Conservation (phyloP, 495 filamentous ascomycete species). For the Lindgomyces ingoldianus region DNA sequence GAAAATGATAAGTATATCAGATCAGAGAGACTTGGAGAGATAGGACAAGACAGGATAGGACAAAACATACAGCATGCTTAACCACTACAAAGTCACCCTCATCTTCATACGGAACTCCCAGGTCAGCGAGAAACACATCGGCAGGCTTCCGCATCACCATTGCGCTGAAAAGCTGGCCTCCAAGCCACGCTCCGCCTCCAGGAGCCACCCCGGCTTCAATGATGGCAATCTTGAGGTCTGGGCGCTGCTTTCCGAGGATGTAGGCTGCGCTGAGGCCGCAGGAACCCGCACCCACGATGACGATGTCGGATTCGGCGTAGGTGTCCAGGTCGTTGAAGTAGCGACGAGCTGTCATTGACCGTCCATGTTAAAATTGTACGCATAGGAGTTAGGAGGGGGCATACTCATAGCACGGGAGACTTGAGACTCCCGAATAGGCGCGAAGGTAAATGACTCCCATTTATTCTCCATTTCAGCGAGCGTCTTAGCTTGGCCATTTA, state of each 20-base stretch:
- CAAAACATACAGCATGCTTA: constrained; percentile 72
- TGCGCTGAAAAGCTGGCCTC: constrained; percentile 86
- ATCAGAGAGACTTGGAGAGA: too few relatives aligned
- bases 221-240: constrained; percentile 88
- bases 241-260: constrained; percentile 77
- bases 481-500: constrained; percentile 52
- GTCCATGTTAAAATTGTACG: background rate
- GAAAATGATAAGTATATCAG: too few relatives aligned
- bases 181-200: constrained; percentile 88
- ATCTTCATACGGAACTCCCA: constrained; percentile 84
- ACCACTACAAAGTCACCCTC: constrained; percentile 86
- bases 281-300: constrained; percentile 86
- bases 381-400: background rate
- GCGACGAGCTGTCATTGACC: constrained; percentile 54
- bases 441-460: constrained; percentile 77
- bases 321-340: constrained; percentile 88
- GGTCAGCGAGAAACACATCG: constrained; percentile 74
- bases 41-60: too few relatives aligned
- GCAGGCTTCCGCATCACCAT: constrained; percentile 95
- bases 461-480: constrained; percentile 64
- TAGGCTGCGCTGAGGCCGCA: constrained; percentile 85
- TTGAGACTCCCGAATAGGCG: constrained; percentile 83
- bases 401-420: constrained; percentile 83
- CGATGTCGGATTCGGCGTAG: constrained; percentile 88
- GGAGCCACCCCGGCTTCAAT: constrained; percentile 85